Percentiles rank a stretch among this genome's conserved stretches.
Conservation (phyloP, 345 rosid genomes). For the Populus pruinosa region DNA sequence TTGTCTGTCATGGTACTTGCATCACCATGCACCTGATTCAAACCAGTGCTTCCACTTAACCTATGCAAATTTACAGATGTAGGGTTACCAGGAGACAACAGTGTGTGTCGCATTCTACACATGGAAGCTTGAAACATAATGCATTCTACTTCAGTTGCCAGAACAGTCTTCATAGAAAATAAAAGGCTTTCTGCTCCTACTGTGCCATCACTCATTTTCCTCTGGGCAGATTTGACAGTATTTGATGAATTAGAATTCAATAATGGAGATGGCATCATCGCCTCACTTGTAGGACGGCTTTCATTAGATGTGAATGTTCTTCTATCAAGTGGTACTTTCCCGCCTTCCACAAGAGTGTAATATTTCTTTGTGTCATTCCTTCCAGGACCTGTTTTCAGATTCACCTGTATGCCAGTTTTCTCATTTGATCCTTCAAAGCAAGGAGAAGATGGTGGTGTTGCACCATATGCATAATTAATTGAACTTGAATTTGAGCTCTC, state of each 20-base stretch:
- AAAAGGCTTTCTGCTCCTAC: slow-evolving; percentile 51
- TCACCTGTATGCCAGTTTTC: slow-evolving; percentile 44
- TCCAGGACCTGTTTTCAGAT: slow-evolving; percentile 45
- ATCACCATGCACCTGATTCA: slow-evolving; percentile 73
- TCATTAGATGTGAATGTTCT: slow-evolving; percentile 37
- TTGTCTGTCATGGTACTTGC: slow-evolving; percentile 72
- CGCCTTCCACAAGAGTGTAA: slow-evolving; percentile 68
- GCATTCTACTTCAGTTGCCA: slow-evolving; percentile 88
- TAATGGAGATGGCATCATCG: slow-evolving; percentile 44
- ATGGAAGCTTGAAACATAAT: slow-evolving; percentile 82
- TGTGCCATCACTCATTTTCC: slow-evolving; percentile 46
- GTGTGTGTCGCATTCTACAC: slow-evolving; percentile 80
- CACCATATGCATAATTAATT: slow-evolving; percentile 68
- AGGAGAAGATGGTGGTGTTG: slow-evolving; percentile 75
- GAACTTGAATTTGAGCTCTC: slow-evolving; percentile 72
- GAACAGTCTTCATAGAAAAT: slow-evolving; percentile 56
- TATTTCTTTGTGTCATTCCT: slow-evolving; percentile 48
- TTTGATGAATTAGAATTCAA: slow-evolving; percentile 52
- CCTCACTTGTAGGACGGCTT: slow-evolving; percentile 44
- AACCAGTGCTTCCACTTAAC: slow-evolving; percentile 50
- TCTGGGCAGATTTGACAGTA: slow-evolving; percentile 47
- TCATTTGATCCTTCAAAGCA: slow-evolving; percentile 55
- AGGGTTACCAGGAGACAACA: slow-evolving; percentile 43
- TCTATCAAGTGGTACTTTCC: slow-evolving; percentile 47
- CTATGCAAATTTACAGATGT: slow-evolving; percentile 53